Evolutionary conservation across 768 basidiomycete genomes (phyloP).

Genomic region (Galerina marginata): DNA sequence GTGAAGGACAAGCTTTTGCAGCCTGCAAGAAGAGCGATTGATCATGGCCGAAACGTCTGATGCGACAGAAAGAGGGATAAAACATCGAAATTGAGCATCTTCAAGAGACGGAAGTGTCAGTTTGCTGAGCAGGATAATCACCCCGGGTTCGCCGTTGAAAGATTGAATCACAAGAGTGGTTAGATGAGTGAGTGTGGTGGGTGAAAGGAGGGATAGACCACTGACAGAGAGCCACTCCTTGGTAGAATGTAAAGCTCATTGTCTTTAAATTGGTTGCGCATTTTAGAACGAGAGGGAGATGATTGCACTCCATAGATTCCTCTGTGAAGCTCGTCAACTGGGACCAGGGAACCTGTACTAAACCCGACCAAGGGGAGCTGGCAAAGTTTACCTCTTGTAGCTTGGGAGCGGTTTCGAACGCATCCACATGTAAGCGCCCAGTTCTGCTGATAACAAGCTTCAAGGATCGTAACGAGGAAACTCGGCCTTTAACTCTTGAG

Average conservation of each 20-base stretch:
- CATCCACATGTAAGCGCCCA: slow-evolving; percentile 12
- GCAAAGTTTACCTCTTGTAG: slow-evolving; percentile 16
- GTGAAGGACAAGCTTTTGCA: slow-evolving; percentile 17
- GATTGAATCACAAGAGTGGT: neutral
- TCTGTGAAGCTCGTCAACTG: slow-evolving; percentile 19
- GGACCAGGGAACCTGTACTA: slow-evolving; percentile 20
- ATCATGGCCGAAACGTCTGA: neutral
- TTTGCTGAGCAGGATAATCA: neutral
- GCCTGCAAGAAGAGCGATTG: neutral
- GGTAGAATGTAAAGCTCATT: slow-evolving; percentile 16
- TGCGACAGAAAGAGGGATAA: neutral
- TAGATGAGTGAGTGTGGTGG: neutral
- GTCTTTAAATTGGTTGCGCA: slow-evolving; percentile 5
- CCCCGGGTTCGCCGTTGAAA: too few species aligned
- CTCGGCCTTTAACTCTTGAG: slow-evolving; percentile 18
- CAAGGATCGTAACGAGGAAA: slow-evolving; percentile 14
- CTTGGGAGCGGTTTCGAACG: slow-evolving; percentile 19
- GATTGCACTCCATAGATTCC: slow-evolving; percentile 10
- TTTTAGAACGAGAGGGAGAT: slow-evolving; percentile 6
- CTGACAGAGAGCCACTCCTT: neutral
- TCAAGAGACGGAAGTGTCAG: slow-evolving; percentile 4
- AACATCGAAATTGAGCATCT: neutral
- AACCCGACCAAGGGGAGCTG: slow-evolving; percentile 6
- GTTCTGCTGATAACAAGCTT: slow-evolving; percentile 15
- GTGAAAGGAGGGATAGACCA: slow-evolving; percentile 1